Conservation (phyloP, 2,329 filamentous ascomycete genomes). For the Incumbomyces lentus region DNA sequence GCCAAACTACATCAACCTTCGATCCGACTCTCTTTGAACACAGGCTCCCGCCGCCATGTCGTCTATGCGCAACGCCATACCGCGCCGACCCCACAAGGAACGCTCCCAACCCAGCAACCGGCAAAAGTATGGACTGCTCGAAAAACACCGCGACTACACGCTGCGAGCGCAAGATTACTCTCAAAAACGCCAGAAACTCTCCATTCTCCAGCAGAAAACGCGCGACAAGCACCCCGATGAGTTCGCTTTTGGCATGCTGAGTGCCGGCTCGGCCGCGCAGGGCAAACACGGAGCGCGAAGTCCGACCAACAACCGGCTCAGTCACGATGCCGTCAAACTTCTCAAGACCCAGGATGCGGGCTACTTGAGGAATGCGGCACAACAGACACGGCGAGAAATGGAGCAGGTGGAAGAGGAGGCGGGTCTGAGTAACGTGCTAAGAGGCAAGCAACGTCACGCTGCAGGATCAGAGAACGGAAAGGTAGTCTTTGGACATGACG, state of each 20-base stretch:
- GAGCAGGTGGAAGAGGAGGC: constrained; percentile 27
- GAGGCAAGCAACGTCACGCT: constrained; percentile 12
- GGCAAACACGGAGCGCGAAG: constrained; percentile 34
- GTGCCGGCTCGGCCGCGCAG: constrained; percentile 31
- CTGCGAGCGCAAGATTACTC: constrained; percentile 56
- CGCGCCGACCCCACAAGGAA: constrained; percentile 79
- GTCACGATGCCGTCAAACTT: constrained; percentile 49
- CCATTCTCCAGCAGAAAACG: constrained; percentile 49
- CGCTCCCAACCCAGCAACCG: constrained; percentile 78
- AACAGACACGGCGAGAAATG: constrained; percentile 41
- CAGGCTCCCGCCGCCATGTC: constrained; percentile 36
- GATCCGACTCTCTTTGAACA: not conserved
- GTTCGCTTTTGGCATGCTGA: constrained; percentile 57
- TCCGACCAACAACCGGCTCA: constrained; percentile 40
- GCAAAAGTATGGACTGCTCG: constrained; percentile 76
- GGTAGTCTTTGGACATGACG: constrained; percentile 30
- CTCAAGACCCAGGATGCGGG: constrained; percentile 57
- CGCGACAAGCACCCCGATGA: constrained; percentile 55
- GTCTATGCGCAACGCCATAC: constrained; percentile 52
- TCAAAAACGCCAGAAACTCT: constrained; percentile 49
- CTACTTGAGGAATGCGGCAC: constrained; percentile 51
- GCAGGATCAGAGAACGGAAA: constrained; percentile 18
- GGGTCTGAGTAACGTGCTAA: constrained; percentile 17
- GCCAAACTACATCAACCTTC: too few species aligned
- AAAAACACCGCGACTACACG: constrained; percentile 82